A percentile compares a stretch with the other conserved stretches of the same genome.
Conservation (phyloP, 2,329 filamentous ascomycete species). For the Neoscytalidium dimidiatum region DNA sequence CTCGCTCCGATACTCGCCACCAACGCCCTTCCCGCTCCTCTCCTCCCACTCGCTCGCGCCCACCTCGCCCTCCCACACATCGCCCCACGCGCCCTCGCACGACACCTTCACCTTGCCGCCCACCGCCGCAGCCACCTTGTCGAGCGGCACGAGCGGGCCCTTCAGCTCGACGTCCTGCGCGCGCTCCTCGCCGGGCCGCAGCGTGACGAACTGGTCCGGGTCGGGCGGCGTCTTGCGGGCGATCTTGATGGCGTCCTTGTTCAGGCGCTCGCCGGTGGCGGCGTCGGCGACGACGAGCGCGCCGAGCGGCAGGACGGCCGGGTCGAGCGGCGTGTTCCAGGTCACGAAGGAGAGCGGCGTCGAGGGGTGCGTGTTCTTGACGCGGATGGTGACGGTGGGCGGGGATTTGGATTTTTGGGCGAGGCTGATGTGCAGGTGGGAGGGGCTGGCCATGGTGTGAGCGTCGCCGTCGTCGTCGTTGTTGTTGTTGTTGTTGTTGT, state of each 20-base stretch:
- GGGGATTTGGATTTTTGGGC: slow-evolving; percentile 33
- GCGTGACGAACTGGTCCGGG: slow-evolving; percentile 36
- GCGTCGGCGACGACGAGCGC: slow-evolving; percentile 36
- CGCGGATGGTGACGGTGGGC: slow-evolving; percentile 36
- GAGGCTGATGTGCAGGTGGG: slow-evolving; percentile 33
- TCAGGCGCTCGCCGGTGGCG: slow-evolving; percentile 28
- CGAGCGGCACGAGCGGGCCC: slow-evolving; percentile 39
- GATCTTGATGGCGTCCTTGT: slow-evolving; percentile 30
- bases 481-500: slow-evolving; percentile 23
- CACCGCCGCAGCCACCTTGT: slow-evolving; percentile 34
- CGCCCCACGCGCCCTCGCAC: slow-evolving; percentile 27
- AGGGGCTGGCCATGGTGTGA: slow-evolving; percentile 38
- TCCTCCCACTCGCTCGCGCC: slow-evolving; percentile 28
- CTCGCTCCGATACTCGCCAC: neutral
- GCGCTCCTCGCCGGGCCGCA: slow-evolving; percentile 36
- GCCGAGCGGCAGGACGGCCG: slow-evolving; percentile 38
- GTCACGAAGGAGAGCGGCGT: slow-evolving; percentile 39
- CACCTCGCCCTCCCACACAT: slow-evolving; percentile 24
- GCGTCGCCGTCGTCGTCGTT: too few relatives aligned
- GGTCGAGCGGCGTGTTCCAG: slow-evolving; percentile 45
- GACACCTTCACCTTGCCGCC: slow-evolving; percentile 38
- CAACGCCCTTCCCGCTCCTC: neutral
- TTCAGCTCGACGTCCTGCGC: slow-evolving; percentile 39
- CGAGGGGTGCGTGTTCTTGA: slow-evolving; percentile 37
- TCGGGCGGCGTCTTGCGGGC: slow-evolving; percentile 40